phyloP scores from a whole-genome alignment of 129 eudicot species.

The Tagetes patula region DNA sequence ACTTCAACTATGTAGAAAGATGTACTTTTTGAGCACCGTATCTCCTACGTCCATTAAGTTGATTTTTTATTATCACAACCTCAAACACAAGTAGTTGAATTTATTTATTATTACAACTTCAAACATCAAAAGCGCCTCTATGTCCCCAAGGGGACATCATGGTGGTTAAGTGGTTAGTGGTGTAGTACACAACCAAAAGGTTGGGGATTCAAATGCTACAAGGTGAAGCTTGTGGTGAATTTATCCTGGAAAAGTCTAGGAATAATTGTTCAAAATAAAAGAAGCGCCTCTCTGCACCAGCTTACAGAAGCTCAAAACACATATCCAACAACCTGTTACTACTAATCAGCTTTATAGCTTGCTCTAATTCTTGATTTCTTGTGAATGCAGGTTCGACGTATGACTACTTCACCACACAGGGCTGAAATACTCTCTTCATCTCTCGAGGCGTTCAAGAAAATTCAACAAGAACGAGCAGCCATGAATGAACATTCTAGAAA shows the following conservation, averaged over 20 bases:
- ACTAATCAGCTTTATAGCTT: constrained; percentile 6
- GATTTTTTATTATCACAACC: not conserved
- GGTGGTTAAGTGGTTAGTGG: too few species aligned
- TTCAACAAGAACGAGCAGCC: constrained; percentile 71
- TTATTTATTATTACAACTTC: not conserved
- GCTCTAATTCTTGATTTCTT: constrained; percentile 11
- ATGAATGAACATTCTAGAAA: constrained; percentile 41
- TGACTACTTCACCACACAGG: constrained; percentile 95
- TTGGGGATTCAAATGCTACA: too few species aligned
- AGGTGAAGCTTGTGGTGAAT: too few species aligned
- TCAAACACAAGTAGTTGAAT: not conserved
- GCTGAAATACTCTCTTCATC: constrained; percentile 96
- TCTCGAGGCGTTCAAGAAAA: constrained; percentile 90
- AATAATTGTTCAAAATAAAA: too few species aligned
- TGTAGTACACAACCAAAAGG: too few species aligned
- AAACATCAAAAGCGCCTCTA: not conserved
- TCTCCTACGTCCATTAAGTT: not conserved
- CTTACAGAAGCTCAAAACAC: not conserved
- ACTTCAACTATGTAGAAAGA: not conserved
- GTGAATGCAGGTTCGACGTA: constrained; percentile 78
- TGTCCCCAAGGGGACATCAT: too few species aligned
- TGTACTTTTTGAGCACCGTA: not conserved
- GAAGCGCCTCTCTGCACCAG: not conserved
- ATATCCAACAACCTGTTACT: not conserved
- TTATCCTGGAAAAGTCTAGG: too few species aligned